Conservation (phyloP, 805 yeast species). For the Barnettozyma wickerhamii region DNA sequence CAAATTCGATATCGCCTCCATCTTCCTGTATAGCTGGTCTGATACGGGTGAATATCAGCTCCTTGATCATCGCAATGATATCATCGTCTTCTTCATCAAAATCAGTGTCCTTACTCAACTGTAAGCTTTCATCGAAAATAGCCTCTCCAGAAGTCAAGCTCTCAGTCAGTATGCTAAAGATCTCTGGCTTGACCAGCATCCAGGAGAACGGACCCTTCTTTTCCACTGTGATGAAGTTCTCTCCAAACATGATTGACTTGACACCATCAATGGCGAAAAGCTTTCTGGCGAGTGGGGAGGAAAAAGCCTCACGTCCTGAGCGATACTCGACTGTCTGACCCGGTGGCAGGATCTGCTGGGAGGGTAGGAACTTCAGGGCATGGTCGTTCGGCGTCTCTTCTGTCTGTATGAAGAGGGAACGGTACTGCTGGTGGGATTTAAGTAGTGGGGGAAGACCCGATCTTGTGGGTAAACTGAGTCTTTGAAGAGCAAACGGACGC, state of each 20-base stretch:
- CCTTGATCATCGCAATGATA: slow-evolving; percentile 61
- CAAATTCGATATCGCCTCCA: slow-evolving; percentile 71
- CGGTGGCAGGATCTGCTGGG: slow-evolving; percentile 59
- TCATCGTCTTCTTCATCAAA: slow-evolving; percentile 63
- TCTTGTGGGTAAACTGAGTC: not conserved
- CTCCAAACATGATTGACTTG: slow-evolving; percentile 71
- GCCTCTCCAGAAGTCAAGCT: slow-evolving; percentile 41
- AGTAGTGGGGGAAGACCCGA: not conserved
- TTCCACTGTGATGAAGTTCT: slow-evolving; percentile 79
- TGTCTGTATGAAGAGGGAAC: slow-evolving; percentile 66
- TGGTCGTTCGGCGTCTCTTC: slow-evolving; percentile 82
- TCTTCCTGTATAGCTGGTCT: slow-evolving; percentile 74
- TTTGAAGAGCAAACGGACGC: slow-evolving; percentile 1
- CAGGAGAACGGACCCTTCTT: slow-evolving; percentile 47
- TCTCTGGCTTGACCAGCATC: slow-evolving; percentile 63
- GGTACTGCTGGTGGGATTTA: slow-evolving; percentile 2
- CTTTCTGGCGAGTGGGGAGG: slow-evolving; percentile 74
- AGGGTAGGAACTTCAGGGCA: slow-evolving; percentile 81
- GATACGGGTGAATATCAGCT: slow-evolving; percentile 62
- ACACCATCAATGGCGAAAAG: slow-evolving; percentile 75
- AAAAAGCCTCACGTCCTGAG: slow-evolving; percentile 68
- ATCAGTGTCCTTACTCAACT: slow-evolving; percentile 33
- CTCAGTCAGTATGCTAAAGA: slow-evolving; percentile 37
- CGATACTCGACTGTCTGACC: slow-evolving; percentile 69
- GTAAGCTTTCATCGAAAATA: slow-evolving; percentile 35